A percentile compares a stretch with the other conserved stretches of the same genome.
Conservation (phyloP, 2,329 filamentous ascomycete species). For the Trichophyton equinum region DNA sequence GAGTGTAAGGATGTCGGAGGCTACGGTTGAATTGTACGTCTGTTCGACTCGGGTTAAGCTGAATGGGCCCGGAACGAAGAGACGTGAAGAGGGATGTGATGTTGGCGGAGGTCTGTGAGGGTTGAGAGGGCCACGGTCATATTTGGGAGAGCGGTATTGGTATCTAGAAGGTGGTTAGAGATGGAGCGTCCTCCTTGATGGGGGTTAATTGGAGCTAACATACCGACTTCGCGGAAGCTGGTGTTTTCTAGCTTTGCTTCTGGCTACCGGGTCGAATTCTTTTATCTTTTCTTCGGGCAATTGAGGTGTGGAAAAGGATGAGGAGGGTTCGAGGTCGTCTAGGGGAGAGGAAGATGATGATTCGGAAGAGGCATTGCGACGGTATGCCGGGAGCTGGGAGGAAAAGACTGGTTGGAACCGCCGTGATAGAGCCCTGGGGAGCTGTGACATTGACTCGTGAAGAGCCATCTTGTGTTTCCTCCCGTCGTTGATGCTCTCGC, state of each 20-base stretch:
- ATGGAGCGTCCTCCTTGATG: no score
- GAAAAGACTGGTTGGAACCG: slow-evolving; percentile 22
- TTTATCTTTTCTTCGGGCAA: slow-evolving; percentile 31
- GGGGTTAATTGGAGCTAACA: slow-evolving; percentile 9
- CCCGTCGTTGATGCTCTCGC: background rate
- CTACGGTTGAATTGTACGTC: slow-evolving; percentile 77
- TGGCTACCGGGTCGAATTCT: slow-evolving; percentile 39
- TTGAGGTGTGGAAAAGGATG: slow-evolving; percentile 33
- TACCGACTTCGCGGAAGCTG: slow-evolving; percentile 44
- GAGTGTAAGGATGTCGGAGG: slow-evolving; percentile 76
- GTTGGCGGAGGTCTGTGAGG: slow-evolving; percentile 79
- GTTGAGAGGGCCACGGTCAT: slow-evolving; percentile 84
- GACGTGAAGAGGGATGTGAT: slow-evolving; percentile 75
- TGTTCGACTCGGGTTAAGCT: slow-evolving; percentile 74
- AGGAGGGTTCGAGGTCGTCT: slow-evolving; percentile 37
- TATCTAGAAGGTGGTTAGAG: slow-evolving; percentile 47
- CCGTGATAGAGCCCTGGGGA: slow-evolving; percentile 28
- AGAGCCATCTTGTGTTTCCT: slow-evolving; percentile 25
- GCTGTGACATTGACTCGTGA: slow-evolving; percentile 28
- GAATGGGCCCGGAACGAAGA: slow-evolving; percentile 86
- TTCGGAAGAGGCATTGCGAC: slow-evolving; percentile 38
- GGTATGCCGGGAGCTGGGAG: slow-evolving; percentile 22
- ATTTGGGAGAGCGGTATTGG: slow-evolving; percentile 87
- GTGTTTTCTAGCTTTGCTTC: slow-evolving; percentile 32
- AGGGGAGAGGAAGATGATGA: slow-evolving; percentile 21